Conservation (phyloP, 2,329 filamentous ascomycete species). For the Xylariomycetidae sp. region DNA sequence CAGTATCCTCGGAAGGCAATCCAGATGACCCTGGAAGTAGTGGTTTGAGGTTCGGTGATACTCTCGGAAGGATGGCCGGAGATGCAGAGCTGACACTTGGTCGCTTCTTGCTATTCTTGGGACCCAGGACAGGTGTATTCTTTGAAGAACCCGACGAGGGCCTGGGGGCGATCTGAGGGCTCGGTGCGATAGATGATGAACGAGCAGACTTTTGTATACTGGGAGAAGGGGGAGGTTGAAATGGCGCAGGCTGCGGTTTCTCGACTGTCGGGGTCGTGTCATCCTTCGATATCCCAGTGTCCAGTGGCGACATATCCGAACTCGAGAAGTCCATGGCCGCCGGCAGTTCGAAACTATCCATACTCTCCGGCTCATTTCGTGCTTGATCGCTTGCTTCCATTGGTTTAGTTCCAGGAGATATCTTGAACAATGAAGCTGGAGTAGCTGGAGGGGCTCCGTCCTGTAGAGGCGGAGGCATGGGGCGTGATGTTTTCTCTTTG, state of each 20-base stretch:
- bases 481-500: conserved; percentile 19
- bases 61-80: conserved; percentile 79
- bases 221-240: too few relatives aligned
- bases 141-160: conserved; percentile 35
- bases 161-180: conserved; percentile 57
- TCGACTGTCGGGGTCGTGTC: too few relatives aligned
- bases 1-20: conserved; percentile 51
- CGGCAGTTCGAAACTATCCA: conserved; percentile 60
- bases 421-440: conserved; percentile 80
- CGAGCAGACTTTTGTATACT: too few relatives aligned
- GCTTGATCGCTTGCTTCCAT: conserved; percentile 35
- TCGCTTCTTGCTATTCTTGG: conserved; percentile 61
- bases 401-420: conserved; percentile 50
- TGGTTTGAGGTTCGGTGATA: conserved; percentile 92
- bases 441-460: conserved; percentile 63
- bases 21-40: conserved; percentile 60
- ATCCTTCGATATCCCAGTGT: too few relatives aligned
- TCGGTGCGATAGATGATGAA: conserved; percentile 53
- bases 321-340: conserved; percentile 55
- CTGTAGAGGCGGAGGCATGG: conserved; percentile 21
- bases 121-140: conserved; percentile 50
- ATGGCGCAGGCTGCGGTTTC: too few relatives aligned
- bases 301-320: conserved; percentile 42
- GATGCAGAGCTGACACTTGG: conserved; percentile 67
- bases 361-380: conserved; percentile 42